Evolutionary conservation across 2,329 filamentous ascomycete genomes (phyloP).

Genomic region (Diaporthe humulicola): DNA sequence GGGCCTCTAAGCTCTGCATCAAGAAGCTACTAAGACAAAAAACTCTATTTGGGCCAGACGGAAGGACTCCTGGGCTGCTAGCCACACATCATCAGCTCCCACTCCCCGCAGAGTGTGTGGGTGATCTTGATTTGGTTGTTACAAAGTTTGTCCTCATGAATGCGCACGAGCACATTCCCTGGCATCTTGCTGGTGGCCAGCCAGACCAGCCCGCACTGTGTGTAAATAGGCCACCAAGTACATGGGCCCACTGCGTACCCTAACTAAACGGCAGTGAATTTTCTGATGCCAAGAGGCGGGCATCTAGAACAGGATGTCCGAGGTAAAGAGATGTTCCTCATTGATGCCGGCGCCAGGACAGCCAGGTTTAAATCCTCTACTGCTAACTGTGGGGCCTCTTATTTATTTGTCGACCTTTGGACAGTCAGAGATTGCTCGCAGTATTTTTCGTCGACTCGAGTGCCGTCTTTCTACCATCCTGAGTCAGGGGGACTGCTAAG

Average conservation of each 20-base stretch:
- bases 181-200: neutral
- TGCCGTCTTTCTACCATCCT: too few species aligned
- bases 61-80: neutral
- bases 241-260: too few species aligned
- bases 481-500: too few species aligned
- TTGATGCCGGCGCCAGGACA: too few species aligned
- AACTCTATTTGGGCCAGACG: conserved; percentile 20
- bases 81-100: neutral
- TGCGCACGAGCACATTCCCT: neutral
- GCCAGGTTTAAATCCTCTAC: neutral
- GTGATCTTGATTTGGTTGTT: neutral
- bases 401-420: neutral
- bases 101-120: neutral
- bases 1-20: neutral
- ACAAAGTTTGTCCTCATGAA: neutral
- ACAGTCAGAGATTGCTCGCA: too few species aligned
- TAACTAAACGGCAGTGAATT: neutral
- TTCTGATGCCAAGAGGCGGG: neutral
- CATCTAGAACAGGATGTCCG: neutral
- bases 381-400: too few species aligned
- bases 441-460: too few species aligned
- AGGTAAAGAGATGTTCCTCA: neutral
- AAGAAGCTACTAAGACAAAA: neutral
- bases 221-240: neutral
- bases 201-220: neutral